phyloP scores from a whole-genome alignment of 169 alveolate genomes.

The Haemoproteus tartakovskyi region DNA sequence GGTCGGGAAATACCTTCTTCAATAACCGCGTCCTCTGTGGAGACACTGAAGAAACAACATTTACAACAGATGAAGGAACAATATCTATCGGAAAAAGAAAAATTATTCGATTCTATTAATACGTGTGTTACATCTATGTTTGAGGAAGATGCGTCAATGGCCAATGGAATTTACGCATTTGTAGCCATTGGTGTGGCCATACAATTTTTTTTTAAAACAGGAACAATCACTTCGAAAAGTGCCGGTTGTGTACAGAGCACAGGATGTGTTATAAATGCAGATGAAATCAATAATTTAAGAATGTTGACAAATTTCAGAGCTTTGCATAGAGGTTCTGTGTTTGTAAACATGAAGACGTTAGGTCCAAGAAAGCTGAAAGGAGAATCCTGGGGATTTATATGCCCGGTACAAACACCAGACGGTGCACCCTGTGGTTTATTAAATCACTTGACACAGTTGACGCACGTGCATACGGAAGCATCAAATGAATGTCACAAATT shows the following conservation, averaged over 20 bases:
- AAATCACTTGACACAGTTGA: conserved; percentile 92
- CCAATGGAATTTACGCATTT: background rate
- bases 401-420: conserved; percentile 99
- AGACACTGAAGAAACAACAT: conserved; percentile 2
- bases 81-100: conserved; percentile 35
- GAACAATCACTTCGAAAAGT: conserved; percentile 32
- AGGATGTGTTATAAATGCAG: conserved; percentile 99
- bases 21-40: background rate
- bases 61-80: too few relatives aligned
- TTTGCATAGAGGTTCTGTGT: conserved; percentile 99
- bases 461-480: conserved; percentile 68
- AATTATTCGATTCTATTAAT: conserved; percentile 15
- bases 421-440: conserved; percentile 99
- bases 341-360: conserved; percentile 70
- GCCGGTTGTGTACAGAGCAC: conserved; percentile 85
- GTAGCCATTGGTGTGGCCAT: background rate
- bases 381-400: conserved; percentile 99
- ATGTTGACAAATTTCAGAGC: conserved; percentile 97
- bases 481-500: conserved; percentile 50
- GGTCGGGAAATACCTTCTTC: background rate
- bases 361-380: conserved; percentile 94
- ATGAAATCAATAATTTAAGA: conserved; percentile 95
- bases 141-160: conserved; percentile 11
- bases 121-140: conserved; percentile 15
- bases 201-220: conserved; percentile 46